phyloP scores from a whole-genome alignment of 306 rosid species.

The Aeschynomene evenia region DNA sequence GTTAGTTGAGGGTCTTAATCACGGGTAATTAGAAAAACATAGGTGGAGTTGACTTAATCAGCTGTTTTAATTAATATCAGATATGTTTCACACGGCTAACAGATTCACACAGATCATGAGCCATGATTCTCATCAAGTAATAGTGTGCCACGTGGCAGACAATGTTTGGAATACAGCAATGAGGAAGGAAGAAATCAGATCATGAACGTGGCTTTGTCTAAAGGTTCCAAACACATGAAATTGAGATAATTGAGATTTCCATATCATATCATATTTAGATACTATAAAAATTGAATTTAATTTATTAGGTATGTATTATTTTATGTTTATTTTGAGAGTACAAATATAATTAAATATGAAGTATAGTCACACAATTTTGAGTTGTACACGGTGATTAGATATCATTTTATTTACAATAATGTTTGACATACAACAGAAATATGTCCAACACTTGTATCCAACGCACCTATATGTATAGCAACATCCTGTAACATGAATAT shows the following conservation, averaged over 20 bases:
- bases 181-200: background rate
- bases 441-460: too few relatives aligned
- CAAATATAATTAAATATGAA: too few relatives aligned
- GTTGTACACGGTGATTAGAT: too few relatives aligned
- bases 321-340: too few relatives aligned
- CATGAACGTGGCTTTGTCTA: conserved; percentile 5
- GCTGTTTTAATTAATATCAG: conserved; percentile 5
- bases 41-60: conserved; percentile 42
- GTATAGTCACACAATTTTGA: too few relatives aligned
- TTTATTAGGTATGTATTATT: too few relatives aligned
- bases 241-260: background rate
- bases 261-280: too few relatives aligned
- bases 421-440: too few relatives aligned
- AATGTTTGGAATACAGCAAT: background rate
- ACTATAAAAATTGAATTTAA: too few relatives aligned
- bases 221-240: background rate
- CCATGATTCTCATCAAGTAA: conserved; percentile 1
- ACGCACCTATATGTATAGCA: too few relatives aligned
- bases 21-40: conserved; percentile 34
- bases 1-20: conserved; percentile 46
- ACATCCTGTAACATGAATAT: too few relatives aligned
- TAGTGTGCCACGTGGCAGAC: conserved; percentile 32
- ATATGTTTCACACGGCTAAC: conserved; percentile 40
- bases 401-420: too few relatives aligned
- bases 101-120: conserved; percentile 27